Evolutionary conservation across 495 filamentous ascomycete species (phyloP), one percentile per base, ranked within the genome.

Genomic region (Tricharina praecox): DNA sequence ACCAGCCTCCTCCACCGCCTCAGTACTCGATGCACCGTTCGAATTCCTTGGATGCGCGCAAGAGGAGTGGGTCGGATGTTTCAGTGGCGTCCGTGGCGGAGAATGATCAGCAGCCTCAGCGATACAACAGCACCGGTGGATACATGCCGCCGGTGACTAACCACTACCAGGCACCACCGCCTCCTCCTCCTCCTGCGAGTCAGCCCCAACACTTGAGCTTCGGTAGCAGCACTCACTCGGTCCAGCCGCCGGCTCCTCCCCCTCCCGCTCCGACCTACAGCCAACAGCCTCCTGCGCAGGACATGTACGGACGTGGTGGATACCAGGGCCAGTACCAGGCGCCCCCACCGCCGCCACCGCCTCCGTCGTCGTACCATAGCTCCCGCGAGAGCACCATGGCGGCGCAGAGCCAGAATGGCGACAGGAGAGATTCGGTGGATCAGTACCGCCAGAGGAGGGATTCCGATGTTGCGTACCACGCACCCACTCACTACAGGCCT

Each of bases 21-120:
- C 24, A n/a, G 10, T 23, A 38, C 23, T 26, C 8, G 13, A 60
- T 60, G 56, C 56, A 60, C 34, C 42, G 52, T 35, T 50, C 53
- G 3, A 44, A 45, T 28, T 56, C 58, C 15, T 47, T 49, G 34
- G 50, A 51, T 21, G n/a, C 7, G 13, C 45, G 58, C 20, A 59
- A 56, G 45, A 60, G 58, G 23, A 61, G 58, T 50, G 53, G 48
- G 25, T 61, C 58, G 20, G 59, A 61, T 54, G 58, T 50, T 38
- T 61, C 58, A 0, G 24, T 53, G 5, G 36, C 41, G 24, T 61
- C 58, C 8, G 41, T 47, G 25, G 45, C 48, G 13, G 49, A 50
- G 4, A 48, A 48, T 9, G 53, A 48, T 9, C 36, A 49, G 39
- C 41, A 45, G 8, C 46, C 49, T 13, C 49, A 46, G n/a, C 52